phyloP scores from a whole-genome alignment of 306 rosid species.

The Dicorynia guianensis region DNA sequence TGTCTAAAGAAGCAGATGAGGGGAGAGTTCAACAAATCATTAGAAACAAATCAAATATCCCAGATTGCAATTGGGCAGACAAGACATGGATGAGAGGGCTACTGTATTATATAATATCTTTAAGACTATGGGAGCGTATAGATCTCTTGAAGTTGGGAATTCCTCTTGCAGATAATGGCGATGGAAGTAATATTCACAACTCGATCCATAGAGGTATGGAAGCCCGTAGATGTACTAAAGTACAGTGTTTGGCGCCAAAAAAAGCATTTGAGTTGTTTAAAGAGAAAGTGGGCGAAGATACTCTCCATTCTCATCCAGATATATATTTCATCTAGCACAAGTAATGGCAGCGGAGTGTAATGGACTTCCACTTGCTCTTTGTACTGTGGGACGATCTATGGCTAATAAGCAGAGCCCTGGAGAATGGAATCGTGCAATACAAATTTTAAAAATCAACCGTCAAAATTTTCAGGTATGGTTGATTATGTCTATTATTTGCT shows the following conservation, averaged over 20 bases:
- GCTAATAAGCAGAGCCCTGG: background rate
- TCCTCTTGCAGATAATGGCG: background rate
- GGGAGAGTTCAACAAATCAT: background rate
- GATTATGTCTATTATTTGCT: background rate
- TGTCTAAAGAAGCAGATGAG: background rate
- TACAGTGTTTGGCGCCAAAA: background rate
- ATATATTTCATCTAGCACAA: background rate
- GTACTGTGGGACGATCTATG: background rate
- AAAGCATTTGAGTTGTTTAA: background rate
- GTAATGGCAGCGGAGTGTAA: background rate
- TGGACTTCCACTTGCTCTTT: conserved; percentile 13
- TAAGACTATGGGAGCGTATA: background rate
- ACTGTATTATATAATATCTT: background rate
- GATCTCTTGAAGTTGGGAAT: background rate
- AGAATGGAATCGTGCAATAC: background rate
- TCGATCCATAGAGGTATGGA: background rate
- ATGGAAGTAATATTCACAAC: conserved; percentile 4
- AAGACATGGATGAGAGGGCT: background rate
- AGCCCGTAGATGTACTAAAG: background rate
- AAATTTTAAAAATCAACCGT: background rate
- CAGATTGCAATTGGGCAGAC: background rate
- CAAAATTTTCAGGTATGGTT: conserved; percentile 12
- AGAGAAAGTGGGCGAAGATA: background rate
- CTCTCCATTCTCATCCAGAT: background rate
- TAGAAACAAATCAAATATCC: background rate